Conservation (phyloP, 345 rosid genomes). For the Arabidopsis arenosa region DNA sequence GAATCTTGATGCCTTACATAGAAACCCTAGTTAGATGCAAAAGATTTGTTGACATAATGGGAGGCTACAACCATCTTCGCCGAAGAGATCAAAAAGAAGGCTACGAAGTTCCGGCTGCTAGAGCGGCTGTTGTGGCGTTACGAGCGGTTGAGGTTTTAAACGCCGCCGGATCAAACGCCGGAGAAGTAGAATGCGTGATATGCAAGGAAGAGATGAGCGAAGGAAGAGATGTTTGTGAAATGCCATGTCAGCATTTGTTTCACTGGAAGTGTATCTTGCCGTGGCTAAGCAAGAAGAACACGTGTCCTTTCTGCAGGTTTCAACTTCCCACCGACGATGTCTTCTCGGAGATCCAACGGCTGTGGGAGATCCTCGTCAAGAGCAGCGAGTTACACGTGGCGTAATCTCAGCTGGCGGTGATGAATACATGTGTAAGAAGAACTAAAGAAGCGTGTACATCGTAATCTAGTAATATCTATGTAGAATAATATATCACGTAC, state of each 20-base stretch:
- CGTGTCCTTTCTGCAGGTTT: slow-evolving; percentile 91
- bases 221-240: slow-evolving; percentile 81
- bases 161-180: slow-evolving; percentile 19
- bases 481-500: background rate
- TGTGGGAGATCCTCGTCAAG: slow-evolving; percentile 66
- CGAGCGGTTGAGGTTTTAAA: slow-evolving; percentile 57
- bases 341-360: slow-evolving; percentile 77
- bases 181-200: slow-evolving; percentile 63
- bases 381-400: slow-evolving; percentile 38
- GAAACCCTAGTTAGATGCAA: slow-evolving; percentile 69
- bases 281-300: slow-evolving; percentile 82
- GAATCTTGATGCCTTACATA: slow-evolving; percentile 62
- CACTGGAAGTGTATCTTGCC: slow-evolving; percentile 92
- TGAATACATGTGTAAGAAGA: background rate
- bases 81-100: slow-evolving; percentile 45
- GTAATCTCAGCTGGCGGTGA: slow-evolving; percentile 20
- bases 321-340: slow-evolving; percentile 87
- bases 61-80: slow-evolving; percentile 39
- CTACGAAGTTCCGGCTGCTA: slow-evolving; percentile 61
- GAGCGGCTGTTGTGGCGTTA: slow-evolving; percentile 67
- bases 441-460: slow-evolving; percentile 23
- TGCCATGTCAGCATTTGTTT: slow-evolving; percentile 88
- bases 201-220: slow-evolving; percentile 83
- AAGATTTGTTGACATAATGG: slow-evolving; percentile 61
- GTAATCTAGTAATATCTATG: slow-evolving; percentile 10